Percentiles rank a stretch among this genome's conserved stretches.
Conservation (phyloP, 306 rosid genomes). For the Biancaea sappan region DNA sequence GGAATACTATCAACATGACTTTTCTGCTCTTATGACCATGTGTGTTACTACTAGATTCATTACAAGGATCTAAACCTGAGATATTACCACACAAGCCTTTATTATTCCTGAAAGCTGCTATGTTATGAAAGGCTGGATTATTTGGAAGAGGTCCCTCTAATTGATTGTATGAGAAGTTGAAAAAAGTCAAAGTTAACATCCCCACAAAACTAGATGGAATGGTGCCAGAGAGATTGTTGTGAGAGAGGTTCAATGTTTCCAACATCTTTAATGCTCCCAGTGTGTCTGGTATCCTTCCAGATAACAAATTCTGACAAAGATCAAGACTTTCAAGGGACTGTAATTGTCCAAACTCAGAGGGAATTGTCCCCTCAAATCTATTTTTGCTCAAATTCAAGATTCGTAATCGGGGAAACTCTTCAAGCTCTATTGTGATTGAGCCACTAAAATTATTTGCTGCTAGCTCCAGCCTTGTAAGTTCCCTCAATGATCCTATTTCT, state of each 20-base stretch:
- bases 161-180: not conserved
- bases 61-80: not conserved
- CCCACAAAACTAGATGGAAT: slow-evolving; percentile 29
- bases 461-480: not conserved
- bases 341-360: not conserved
- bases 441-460: slow-evolving; percentile 24
- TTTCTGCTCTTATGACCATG: not conserved
- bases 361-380: not conserved
- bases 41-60: too few relatives aligned
- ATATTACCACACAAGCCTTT: not conserved
- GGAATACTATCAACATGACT: not conserved
- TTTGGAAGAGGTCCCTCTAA: slow-evolving; percentile 28
- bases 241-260: slow-evolving; percentile 41
- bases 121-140: not conserved
- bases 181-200: not conserved
- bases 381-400: slow-evolving; percentile 12
- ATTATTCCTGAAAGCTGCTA: slow-evolving; percentile 20
- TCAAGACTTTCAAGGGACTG: not conserved
- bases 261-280: slow-evolving; percentile 26
- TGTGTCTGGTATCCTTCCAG: slow-evolving; percentile 20
- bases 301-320: not conserved
- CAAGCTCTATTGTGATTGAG: not conserved
- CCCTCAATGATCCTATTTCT: not conserved
- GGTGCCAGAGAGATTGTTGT: slow-evolving; percentile 34
- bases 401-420: not conserved